A percentile compares a stretch with the other conserved stretches of the same genome.
Evolutionary conservation across 805 yeast genomes (phyloP).

Genomic region (Ogataea methylovora): DNA sequence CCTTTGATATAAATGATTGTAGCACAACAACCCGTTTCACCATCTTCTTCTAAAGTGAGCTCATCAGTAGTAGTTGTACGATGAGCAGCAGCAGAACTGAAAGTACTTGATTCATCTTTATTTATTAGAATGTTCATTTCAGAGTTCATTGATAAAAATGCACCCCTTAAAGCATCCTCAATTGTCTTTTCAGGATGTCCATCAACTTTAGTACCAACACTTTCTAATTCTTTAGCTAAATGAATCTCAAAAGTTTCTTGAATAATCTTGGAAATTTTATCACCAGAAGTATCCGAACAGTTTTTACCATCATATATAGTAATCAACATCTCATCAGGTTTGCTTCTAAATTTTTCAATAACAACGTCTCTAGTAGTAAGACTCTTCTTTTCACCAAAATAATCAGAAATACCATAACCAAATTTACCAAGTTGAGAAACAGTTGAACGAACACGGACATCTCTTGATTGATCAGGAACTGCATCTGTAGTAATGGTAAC

Average conservation of each 20-base stretch:
- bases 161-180: slow-evolving; percentile 70
- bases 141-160: slow-evolving; percentile 73
- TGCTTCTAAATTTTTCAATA: slow-evolving; percentile 80
- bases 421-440: slow-evolving; percentile 70
- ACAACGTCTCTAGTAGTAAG: slow-evolving; percentile 80
- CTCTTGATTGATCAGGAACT: slow-evolving; percentile 81
- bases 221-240: slow-evolving; percentile 59
- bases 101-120: slow-evolving; percentile 33
- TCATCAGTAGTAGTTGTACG: slow-evolving; percentile 43
- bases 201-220: slow-evolving; percentile 22
- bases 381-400: slow-evolving; percentile 58
- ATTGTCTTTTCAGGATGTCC: slow-evolving; percentile 40
- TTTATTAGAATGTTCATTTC: slow-evolving; percentile 64
- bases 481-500: slow-evolving; percentile 84
- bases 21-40: slow-evolving; percentile 75
- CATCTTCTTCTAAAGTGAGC: slow-evolving; percentile 58
- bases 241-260: slow-evolving; percentile 64
- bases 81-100: slow-evolving; percentile 42
- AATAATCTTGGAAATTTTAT: slow-evolving; percentile 60
- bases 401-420: slow-evolving; percentile 89
- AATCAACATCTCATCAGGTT: slow-evolving; percentile 70
- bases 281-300: slow-evolving; percentile 47
- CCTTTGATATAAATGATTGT: slow-evolving; percentile 76
- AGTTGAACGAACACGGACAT: slow-evolving; percentile 83
- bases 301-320: slow-evolving; percentile 83